A percentile compares a stretch with the other conserved stretches of the same genome.
These are phyloP conservation scores for Plasmodium malariae DNA, from an alignment of 169 alveolate genomes.

Conservation along the genomic window DNA sequence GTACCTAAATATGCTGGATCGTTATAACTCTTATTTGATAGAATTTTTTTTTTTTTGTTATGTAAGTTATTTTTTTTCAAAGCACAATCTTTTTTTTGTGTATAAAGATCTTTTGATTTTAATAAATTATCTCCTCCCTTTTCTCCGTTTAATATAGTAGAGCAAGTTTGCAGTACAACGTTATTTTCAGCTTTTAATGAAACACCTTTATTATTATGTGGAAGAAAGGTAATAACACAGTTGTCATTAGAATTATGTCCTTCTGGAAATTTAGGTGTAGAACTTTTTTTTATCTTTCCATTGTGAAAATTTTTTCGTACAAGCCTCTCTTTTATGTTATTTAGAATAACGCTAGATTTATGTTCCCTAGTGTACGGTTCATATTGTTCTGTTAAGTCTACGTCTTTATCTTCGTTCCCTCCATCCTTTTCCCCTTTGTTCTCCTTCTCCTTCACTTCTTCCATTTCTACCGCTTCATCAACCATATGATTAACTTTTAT, in stretches of 20 bases:
- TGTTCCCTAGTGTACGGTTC: not conserved
- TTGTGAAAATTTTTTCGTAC: not conserved
- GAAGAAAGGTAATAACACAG: not conserved
- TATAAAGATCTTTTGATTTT: conserved; percentile 10
- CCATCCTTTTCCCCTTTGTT: not conserved
- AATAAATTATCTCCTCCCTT: not conserved
- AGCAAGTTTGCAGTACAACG: not conserved
- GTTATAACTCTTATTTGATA: conserved; percentile 1
- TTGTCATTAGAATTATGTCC: not conserved
- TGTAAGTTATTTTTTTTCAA: conserved; percentile 11
- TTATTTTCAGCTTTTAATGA: conserved; percentile 4
- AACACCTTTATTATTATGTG: not conserved
- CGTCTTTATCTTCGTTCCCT: not conserved
- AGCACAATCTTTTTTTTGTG: not conserved
- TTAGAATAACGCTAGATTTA: not conserved
- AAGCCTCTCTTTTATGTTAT: not conserved
- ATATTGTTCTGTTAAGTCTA: too few species aligned
- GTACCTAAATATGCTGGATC: conserved; percentile 15
- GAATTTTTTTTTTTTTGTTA: not conserved
- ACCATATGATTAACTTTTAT: not conserved
- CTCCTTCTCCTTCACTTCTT: conserved; percentile 14
- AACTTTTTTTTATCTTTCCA: conserved; percentile 31
- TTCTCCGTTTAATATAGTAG: conserved; percentile 8
- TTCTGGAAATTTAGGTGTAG: not conserved
- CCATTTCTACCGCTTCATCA: too few species aligned